These are phyloP conservation scores for Hymenochaete sp. DNA, from an alignment of 1,284 basidiomycete species.

Conservation along the genomic window DNA sequence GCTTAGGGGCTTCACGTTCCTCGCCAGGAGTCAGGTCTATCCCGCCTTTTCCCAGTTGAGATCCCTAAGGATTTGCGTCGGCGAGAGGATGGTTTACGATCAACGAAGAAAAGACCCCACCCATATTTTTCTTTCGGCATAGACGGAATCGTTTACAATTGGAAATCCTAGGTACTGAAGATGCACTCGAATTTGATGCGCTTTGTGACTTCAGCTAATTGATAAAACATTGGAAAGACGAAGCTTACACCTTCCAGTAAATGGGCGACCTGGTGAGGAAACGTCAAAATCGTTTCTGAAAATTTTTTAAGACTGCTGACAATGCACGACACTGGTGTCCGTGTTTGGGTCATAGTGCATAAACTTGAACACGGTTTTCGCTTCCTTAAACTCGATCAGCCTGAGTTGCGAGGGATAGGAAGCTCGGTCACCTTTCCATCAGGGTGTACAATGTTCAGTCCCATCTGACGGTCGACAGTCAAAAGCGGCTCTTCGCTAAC, in stretches of 20 bases:
- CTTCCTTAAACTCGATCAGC: constrained; percentile 41
- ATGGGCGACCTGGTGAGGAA: constrained; percentile 55
- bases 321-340: constrained; percentile 84
- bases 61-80: constrained; percentile 40
- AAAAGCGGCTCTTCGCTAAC: constrained; percentile 83
- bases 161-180: constrained; percentile 91
- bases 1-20: constrained; percentile 53
- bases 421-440: constrained; percentile 67
- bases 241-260: constrained; percentile 79
- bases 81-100: background rate
- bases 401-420: background rate
- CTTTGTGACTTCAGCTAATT: constrained; percentile 31
- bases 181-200: constrained; percentile 94
- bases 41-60: constrained; percentile 70
- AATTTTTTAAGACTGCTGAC: constrained; percentile 36
- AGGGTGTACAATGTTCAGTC: constrained; percentile 89
- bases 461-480: constrained; percentile 93
- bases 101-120: constrained; percentile 30
- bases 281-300: too few species aligned
- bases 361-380: constrained; percentile 84
- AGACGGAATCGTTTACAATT: constrained; percentile 89
- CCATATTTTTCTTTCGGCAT: constrained; percentile 78
- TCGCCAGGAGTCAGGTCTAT: constrained; percentile 63
- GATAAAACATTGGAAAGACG: constrained; percentile 2
- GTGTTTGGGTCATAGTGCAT: constrained; percentile 79